Evolutionary conservation across 495 filamentous ascomycete species (phyloP), one percentile per base, ranked within the genome.

Genomic region (Halenospora varia): DNA sequence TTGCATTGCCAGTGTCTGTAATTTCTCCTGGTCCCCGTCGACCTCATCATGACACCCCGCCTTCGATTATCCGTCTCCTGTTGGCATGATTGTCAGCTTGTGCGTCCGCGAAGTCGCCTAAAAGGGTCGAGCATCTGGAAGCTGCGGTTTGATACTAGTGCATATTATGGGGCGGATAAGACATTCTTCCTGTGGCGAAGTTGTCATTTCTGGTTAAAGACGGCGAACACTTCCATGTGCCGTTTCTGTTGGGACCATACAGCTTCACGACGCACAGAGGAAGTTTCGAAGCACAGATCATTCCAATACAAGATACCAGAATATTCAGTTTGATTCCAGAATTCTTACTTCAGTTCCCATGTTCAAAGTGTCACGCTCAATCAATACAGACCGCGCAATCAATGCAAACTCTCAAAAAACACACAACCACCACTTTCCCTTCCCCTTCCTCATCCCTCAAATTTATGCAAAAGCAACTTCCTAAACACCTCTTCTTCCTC

Each of bases 281-380:
- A 17, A 45, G 42, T 45, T 45, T 6, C 4, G 42, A n/a, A 45
- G 42, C 42, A n/a, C n/a, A 45, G 42, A n/a, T 45, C 42, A 17
- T 45, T 20, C 17, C n/a, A 45, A 45, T 20, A 6, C n/a, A 45
- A 45, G 42, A 45, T 45, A 55, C 52, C 52, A 55, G 52, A 55
- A 46, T 55, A 25, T 56, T 56, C 45, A 49, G 46, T 49, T 49
- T 56, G 25, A 40, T 56, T 49, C 11, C 25, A 25, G 26, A 22
- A 56, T 48, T 49, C 45, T 56, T 24, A 56, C 45, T 56, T 56
- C 25, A 56, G 45, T 24, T 56, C 45, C 45, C 35, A 56, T 48
- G 25, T 56, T 49, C 45, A 49, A 49, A 49, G 54, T 49, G 48
- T 56, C 46, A 56, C 44, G 54, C 54, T 48, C 25, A 20, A 56